Evolutionary conservation across 257 asterid species (phyloP).

Genomic region (Solanum corneliomulleri): DNA sequence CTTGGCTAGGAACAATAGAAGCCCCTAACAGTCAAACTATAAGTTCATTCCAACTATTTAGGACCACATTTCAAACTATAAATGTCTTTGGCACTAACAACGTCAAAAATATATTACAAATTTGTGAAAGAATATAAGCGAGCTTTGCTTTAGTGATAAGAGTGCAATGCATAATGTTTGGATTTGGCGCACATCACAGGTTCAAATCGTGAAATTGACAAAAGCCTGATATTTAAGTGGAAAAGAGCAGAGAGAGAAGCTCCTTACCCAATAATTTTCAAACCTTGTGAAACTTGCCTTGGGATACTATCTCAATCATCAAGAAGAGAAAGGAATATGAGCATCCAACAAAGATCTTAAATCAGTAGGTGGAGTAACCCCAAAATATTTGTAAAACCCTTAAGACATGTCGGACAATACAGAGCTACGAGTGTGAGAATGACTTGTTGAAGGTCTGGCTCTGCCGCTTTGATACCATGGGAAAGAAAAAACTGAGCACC

Average conservation of each 20-base stretch:
- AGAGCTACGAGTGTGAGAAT: not conserved
- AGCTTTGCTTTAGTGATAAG: not conserved
- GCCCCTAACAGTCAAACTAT: not conserved
- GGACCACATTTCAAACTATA: not conserved
- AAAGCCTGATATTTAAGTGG: not conserved
- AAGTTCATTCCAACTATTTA: not conserved
- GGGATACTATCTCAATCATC: not conserved
- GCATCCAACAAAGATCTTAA: not conserved
- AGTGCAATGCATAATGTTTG: not conserved
- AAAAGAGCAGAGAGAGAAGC: not conserved
- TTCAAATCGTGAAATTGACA: not conserved
- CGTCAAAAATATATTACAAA: not conserved
- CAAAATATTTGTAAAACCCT: not conserved
- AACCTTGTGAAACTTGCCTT: not conserved
- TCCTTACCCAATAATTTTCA: not conserved
- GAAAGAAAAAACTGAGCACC: not conserved
- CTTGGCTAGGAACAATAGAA: not conserved
- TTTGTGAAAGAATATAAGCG: not conserved
- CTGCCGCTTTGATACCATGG: not conserved
- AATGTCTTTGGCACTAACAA: not conserved
- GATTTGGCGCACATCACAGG: not conserved
- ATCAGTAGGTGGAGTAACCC: not conserved
- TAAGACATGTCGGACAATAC: not conserved
- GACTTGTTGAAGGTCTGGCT: not conserved
- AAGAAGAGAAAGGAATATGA: not conserved